Percentiles rank a stretch among this genome's conserved stretches.
phyloP scores from a whole-genome alignment of 257 asterid species.

The Euphrasia confusa region DNA sequence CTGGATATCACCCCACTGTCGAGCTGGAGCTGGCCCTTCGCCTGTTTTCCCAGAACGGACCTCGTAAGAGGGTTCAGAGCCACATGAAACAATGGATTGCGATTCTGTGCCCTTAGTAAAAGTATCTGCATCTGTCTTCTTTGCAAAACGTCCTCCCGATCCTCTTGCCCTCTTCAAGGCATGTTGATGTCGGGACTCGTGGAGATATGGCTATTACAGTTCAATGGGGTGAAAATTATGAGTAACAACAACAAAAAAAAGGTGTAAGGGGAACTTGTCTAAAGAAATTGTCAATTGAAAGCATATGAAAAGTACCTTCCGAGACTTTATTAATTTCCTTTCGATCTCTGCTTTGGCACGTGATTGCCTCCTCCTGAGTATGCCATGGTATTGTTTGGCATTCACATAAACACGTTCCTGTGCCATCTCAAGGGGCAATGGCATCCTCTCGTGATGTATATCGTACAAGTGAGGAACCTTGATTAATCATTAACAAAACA shows the following conservation, averaged over 20 bases:
- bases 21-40: constrained; percentile 28
- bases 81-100: constrained; percentile 23
- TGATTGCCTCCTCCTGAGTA: neutral
- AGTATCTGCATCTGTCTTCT: neutral
- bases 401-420: neutral
- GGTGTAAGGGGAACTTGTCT: no score
- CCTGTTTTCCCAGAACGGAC: constrained; percentile 23
- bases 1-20: constrained; percentile 30
- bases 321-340: neutral
- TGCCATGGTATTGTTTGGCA: neutral
- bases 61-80: constrained; percentile 29
- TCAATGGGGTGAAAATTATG: neutral
- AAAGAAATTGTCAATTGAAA: no score
- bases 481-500: no score
- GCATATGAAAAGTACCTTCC: neutral
- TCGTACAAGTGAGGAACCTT: neutral
- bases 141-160: neutral
- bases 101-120: neutral
- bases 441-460: neutral
- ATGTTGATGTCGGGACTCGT: neutral
- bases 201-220: neutral
- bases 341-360: neutral
- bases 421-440: neutral
- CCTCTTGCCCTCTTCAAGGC: neutral
- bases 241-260: neutral